Conservation (phyloP, 805 yeast species). For the Cyberlindnera saturnus region DNA sequence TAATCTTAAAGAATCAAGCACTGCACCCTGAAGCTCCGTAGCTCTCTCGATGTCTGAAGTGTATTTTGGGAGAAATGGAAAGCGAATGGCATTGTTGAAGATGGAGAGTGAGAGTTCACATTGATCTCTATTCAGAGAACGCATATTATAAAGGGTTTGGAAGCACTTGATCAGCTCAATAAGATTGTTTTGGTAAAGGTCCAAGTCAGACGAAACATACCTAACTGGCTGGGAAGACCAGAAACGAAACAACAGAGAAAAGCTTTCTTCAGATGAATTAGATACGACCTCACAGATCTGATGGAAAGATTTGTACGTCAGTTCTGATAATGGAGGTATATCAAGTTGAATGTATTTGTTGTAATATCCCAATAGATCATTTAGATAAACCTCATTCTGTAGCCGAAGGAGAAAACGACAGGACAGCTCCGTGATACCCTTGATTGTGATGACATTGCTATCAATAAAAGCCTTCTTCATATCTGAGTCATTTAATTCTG, state of each 20-base stretch:
- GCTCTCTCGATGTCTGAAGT: conserved; percentile 48
- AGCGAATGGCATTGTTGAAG: conserved; percentile 60
- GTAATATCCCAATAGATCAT: conserved; percentile 45
- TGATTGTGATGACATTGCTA: conserved; percentile 52
- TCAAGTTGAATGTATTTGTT: conserved; percentile 33
- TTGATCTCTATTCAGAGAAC: conserved; percentile 25
- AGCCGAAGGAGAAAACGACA: conserved; percentile 42
- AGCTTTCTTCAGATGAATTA: conserved; percentile 17
- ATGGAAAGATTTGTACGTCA: conserved; percentile 49
- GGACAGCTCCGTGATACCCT: conserved; percentile 62
- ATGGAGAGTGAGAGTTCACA: conserved; percentile 49
- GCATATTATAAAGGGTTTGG: conserved; percentile 38
- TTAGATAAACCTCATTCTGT: conserved; percentile 42
- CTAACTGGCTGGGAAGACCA: conserved; percentile 42
- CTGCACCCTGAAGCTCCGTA: conserved; percentile 57
- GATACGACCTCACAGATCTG: conserved; percentile 36
- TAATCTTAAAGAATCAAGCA: conserved; percentile 42
- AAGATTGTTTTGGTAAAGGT: conserved; percentile 53
- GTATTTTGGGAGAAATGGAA: conserved; percentile 62
- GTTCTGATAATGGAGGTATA: conserved; percentile 47
- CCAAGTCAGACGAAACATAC: conserved; percentile 34
- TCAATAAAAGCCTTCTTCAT: conserved; percentile 46
- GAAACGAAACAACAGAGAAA: conserved; percentile 40
- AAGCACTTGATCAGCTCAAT: conserved; percentile 50
- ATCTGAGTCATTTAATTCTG: conserved; percentile 22